A percentile compares a stretch with the other conserved stretches of the same genome.
Evolutionary conservation across 805 yeast species (phyloP).

Genomic region (Vanderwaltozyma tropicalis): DNA sequence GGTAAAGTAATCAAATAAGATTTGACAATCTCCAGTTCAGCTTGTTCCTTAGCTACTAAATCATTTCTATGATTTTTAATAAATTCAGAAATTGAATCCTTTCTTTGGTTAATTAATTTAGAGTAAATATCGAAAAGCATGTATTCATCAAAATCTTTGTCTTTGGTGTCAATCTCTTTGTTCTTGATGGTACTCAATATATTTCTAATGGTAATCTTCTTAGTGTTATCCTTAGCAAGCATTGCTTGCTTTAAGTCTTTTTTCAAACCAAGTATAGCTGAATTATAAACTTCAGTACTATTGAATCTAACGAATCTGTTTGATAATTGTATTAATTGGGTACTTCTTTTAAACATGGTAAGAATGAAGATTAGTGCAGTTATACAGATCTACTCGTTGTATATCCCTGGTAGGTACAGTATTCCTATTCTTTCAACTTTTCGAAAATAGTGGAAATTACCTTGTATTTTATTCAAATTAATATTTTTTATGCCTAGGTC

Average conservation of each 20-base stretch:
- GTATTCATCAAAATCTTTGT: slow-evolving; percentile 28
- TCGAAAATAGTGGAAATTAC: too few species aligned
- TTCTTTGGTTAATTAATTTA: slow-evolving; percentile 40
- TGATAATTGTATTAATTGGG: neutral
- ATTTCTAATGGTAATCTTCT: slow-evolving; percentile 37
- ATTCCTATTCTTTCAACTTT: too few species aligned
- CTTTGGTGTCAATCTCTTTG: slow-evolving; percentile 32
- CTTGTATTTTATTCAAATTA: too few species aligned
- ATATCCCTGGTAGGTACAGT: too few species aligned
- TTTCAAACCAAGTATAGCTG: slow-evolving; percentile 29
- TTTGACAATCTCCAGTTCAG: slow-evolving; percentile 36
- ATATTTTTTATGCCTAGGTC: too few species aligned
- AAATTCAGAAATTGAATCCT: slow-evolving; percentile 41
- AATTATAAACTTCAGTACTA: slow-evolving; percentile 29
- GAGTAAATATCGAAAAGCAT: slow-evolving; percentile 29
- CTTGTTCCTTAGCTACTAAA: slow-evolving; percentile 41
- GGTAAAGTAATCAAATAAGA: slow-evolving; percentile 34
- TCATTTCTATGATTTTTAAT: slow-evolving; percentile 38
- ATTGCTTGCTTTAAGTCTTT: slow-evolving; percentile 38
- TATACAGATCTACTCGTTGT: too few species aligned
- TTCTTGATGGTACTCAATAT: slow-evolving; percentile 36
- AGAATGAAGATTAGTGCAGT: too few species aligned
- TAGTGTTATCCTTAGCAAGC: slow-evolving; percentile 34
- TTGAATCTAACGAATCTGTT: slow-evolving; percentile 20
- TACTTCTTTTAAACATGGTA: slow-evolving; percentile 5